phyloP scores from a whole-genome alignment of 1,284 basidiomycete genomes.

The Ganoderma sinense region DNA sequence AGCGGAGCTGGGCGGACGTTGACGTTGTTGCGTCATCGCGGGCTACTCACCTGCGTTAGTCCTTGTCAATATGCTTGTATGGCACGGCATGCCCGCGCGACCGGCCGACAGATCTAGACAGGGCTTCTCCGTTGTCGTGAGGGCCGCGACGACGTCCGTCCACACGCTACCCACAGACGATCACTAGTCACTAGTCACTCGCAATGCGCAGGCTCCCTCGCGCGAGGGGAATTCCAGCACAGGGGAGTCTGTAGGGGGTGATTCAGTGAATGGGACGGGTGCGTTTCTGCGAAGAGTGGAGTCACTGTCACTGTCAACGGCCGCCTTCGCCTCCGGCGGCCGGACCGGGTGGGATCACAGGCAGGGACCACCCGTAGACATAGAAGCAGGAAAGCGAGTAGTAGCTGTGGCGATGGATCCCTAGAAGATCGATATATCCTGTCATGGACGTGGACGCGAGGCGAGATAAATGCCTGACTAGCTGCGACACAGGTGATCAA shows the following conservation, averaged over 20 bases:
- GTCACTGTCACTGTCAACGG: too few relatives aligned
- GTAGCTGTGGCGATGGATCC: constrained; percentile 8
- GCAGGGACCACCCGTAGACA: neutral
- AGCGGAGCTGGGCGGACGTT: neutral
- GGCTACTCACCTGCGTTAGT: neutral
- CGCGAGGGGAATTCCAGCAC: neutral
- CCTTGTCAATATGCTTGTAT: neutral
- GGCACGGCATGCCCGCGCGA: neutral
- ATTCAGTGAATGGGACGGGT: neutral
- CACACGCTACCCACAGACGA: too few relatives aligned
- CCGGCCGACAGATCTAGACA: neutral
- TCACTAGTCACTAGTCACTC: too few relatives aligned
- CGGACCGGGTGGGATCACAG: constrained; percentile 8
- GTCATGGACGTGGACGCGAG: neutral
- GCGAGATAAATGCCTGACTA: neutral
- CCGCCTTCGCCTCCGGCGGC: constrained; percentile 2
- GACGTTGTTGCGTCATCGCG: neutral
- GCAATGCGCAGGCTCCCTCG: neutral
- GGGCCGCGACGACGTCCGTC: neutral
- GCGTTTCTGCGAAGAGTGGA: neutral
- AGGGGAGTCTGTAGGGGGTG: too few relatives aligned
- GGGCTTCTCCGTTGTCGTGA: neutral
- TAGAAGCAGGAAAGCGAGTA: constrained; percentile 2
- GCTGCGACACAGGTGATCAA: neutral
- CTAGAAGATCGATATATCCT: neutral